Evolutionary conservation across 805 yeast genomes (phyloP), one percentile per base, ranked within the genome.

Genomic region (Cyberlindnera misumaiensis): DNA sequence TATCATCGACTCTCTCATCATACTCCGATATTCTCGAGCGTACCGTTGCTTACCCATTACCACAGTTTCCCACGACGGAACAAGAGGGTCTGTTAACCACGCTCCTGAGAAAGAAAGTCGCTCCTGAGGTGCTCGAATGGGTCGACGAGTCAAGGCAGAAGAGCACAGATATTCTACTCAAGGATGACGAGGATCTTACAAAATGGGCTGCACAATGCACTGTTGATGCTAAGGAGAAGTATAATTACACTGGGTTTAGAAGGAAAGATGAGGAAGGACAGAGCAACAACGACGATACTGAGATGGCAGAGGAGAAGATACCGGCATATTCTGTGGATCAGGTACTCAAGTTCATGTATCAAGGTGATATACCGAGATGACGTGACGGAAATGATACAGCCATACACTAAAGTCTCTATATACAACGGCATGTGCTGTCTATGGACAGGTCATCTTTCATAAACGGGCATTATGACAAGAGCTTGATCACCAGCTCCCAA

Each of bases 121-220:
- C 85, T 10, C 97, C 98, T 0, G 97, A 89, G 45, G 95, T 90
- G 3, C 84, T 79, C 36, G 83, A 77, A 34, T 90, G 97, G 97
- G 73, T 88, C 7, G 68, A 68, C 26, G 59, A 63, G 15, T 75
- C 75, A 2, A 61, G 53, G 30, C 63, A 60, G 30, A 46, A 53
- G 11, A 48, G 59, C 11, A 41, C 40, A 1, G 49, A 44, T 20
- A 40, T 45, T 1, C 30, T 46, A 5, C 18, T 44, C n/a, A 44
- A 61, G 17, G 64, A 60, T n/a, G 81, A 76, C 44, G 86, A 82
- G 46, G 80, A 77, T 30, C 67, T 83, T 34, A 73, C 85, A n/a
- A 68, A 69, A 34, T 80, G 88, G 81, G 86, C 90, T 28, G 58
- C 70, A 11, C 64, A 69, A 30, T 60, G 65, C n/a, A 70, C 77